Evolutionary conservation across 2,329 filamentous ascomycete genomes (phyloP), one percentile per base, ranked within the genome.

Genomic region (Penicillium sp.): DNA sequence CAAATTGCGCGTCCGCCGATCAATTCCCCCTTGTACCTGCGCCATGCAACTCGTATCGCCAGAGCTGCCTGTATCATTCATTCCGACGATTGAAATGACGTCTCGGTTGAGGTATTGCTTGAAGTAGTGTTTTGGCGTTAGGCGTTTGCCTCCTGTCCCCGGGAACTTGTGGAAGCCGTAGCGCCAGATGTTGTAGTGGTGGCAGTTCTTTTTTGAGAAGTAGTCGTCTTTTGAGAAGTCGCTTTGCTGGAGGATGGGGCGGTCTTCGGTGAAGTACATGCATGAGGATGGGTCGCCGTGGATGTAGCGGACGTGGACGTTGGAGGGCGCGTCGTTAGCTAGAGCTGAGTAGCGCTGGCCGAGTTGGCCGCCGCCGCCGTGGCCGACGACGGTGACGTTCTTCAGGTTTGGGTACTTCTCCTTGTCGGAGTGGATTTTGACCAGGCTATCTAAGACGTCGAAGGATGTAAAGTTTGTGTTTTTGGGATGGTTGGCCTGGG

Each of bases 201-300:
- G 5, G 40, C 55, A 58, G 33, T 21, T 13, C 0, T 55, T 16
- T 7, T 28, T 50, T 8, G 55, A 52, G 16, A 33, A 28, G 4
- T 40, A 45, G 18, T 14, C 33, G 28, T 56, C 40, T n/a, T n/a
- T n/a, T n/a, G n/a, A n/a, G n/a, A n/a, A n/a, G n/a, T n/a, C n/a
- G 43, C 24, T 28, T 28, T 10, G 24, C n/a, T 28, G 7, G 39
- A 59, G 29, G 42, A 49, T 52, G n/a, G 56, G 56, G 1, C 56
- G 53, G 47, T 59, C 43, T 23, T 53, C 33, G 29, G 56, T 59
- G 48, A 59, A 59, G 33, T 59, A 59, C 43, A 59, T 56, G 13
- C 56, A 59, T 13, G 56, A 59, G 3, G 56, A 59, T 54, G 56
- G 43, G 44, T 59, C 56, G 23, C 56, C 56, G 47, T 59, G 56